A percentile compares a stretch with the other conserved stretches of the same genome.
Evolutionary conservation across 2,329 filamentous ascomycete genomes (phyloP).

Genomic region (Colletotrichum sp.): DNA sequence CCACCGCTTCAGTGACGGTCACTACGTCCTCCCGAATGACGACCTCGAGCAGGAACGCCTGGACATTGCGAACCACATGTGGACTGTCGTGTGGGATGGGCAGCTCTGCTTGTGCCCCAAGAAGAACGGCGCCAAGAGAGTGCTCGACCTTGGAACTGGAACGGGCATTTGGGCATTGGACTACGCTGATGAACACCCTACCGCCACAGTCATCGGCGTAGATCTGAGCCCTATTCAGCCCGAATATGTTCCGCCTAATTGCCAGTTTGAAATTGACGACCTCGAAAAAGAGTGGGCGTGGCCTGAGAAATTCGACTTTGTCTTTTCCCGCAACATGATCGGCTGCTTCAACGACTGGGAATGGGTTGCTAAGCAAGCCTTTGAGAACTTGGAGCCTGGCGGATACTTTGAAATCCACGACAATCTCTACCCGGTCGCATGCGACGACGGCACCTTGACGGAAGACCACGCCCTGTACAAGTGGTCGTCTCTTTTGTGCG

Average conservation of each 20-base stretch:
- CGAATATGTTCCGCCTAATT: slow-evolving; percentile 32
- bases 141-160: slow-evolving; percentile 19
- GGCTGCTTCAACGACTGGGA: slow-evolving; percentile 29
- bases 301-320: slow-evolving; percentile 34
- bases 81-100: slow-evolving; percentile 32
- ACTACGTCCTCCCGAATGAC: slow-evolving; percentile 30
- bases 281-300: slow-evolving; percentile 29
- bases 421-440: slow-evolving; percentile 26
- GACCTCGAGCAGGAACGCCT: slow-evolving; percentile 20
- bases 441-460: slow-evolving; percentile 35
- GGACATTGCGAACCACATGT: slow-evolving; percentile 42
- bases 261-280: slow-evolving; percentile 34
- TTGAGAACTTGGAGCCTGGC: slow-evolving; percentile 1
- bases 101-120: slow-evolving; percentile 32
- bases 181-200: not conserved
- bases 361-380: slow-evolving; percentile 20
- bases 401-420: slow-evolving; percentile 17
- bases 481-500: not conserved
- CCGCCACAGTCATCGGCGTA: slow-evolving; percentile 26
- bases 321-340: slow-evolving; percentile 36
- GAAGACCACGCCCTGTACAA: slow-evolving; percentile 25
- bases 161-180: slow-evolving; percentile 20
- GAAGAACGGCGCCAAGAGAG: slow-evolving; percentile 23
- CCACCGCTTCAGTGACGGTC: slow-evolving; percentile 26
- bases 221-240: slow-evolving; percentile 41